phyloP scores from a whole-genome alignment of 75 land plant species.

The Cupressus sempervirens region DNA sequence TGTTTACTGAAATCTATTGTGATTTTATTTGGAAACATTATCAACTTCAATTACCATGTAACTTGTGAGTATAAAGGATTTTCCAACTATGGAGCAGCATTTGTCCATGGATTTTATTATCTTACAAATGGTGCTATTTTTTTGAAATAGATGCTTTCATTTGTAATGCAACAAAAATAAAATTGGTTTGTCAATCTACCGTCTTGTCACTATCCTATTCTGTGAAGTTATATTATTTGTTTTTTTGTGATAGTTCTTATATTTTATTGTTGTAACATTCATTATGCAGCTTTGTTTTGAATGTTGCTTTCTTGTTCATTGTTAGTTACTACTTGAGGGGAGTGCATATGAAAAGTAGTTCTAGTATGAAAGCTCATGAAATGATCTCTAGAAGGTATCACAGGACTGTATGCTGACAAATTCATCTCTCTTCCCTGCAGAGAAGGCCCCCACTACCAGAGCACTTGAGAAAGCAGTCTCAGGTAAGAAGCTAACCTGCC shows the following conservation, averaged over 20 bases:
- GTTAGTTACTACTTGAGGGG: neutral
- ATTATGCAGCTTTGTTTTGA: constrained; percentile 3
- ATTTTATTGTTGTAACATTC: constrained; percentile 1
- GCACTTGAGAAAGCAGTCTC: constrained; percentile 12
- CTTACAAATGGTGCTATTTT: neutral
- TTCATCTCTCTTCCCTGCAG: neutral
- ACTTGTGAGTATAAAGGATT: neutral
- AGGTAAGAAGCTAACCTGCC: constrained; percentile 4
- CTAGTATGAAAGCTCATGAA: neutral
- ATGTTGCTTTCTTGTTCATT: neutral
- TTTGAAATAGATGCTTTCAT: neutral
- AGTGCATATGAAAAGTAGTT: neutral
- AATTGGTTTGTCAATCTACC: neutral
- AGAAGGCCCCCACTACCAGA: constrained; percentile 11
- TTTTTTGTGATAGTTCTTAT: neutral
- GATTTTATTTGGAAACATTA: neutral
- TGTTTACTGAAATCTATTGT: neutral
- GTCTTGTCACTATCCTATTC: neutral
- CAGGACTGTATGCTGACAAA: neutral
- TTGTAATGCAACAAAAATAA: neutral
- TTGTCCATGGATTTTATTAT: neutral
- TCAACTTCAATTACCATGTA: neutral
- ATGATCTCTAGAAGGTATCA: neutral
- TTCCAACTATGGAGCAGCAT: neutral
- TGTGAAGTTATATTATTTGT: neutral